phyloP scores from a whole-genome alignment of 768 basidiomycete species.

The Punctularia strigosozonata region DNA sequence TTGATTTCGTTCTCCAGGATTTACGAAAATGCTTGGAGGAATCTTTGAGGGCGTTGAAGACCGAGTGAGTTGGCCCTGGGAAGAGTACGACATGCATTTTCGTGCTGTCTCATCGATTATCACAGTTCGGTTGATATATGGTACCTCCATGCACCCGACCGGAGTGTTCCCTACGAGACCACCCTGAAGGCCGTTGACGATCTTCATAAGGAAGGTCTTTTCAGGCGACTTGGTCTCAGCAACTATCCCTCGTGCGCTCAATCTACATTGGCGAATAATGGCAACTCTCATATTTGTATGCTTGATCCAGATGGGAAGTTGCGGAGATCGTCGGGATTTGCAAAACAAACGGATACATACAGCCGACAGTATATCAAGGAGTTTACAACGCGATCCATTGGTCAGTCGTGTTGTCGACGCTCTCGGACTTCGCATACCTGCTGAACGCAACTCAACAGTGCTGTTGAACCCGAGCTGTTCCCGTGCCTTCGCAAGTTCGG shows the following conservation, averaged over 20 bases:
- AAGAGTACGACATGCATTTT: too few relatives aligned
- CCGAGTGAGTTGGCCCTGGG: constrained; percentile 36
- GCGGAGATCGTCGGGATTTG: constrained; percentile 33
- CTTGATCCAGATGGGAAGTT: constrained; percentile 26
- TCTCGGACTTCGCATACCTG: neutral
- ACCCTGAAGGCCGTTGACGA: constrained; percentile 35
- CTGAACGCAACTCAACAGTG: constrained; percentile 10
- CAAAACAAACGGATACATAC: constrained; percentile 19
- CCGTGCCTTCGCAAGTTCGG: constrained; percentile 30
- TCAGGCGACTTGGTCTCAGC: constrained; percentile 32
- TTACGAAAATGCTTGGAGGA: constrained; percentile 22
- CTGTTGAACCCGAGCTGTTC: constrained; percentile 27
- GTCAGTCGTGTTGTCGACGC: constrained; percentile 4
- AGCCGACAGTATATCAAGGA: constrained; percentile 37
- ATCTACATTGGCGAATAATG: too few relatives aligned
- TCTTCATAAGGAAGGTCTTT: constrained; percentile 38
- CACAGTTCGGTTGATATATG: constrained; percentile 31
- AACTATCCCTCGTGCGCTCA: constrained; percentile 30
- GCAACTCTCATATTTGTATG: too few relatives aligned
- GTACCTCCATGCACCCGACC: constrained; percentile 35
- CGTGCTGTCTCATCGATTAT: too few relatives aligned
- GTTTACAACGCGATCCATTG: constrained; percentile 32
- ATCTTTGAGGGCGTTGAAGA: constrained; percentile 31
- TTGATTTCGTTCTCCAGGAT: too few relatives aligned
- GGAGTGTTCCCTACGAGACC: constrained; percentile 31